Percentiles rank a stretch among this genome's conserved stretches.
These are phyloP conservation scores for Arxiozyma telluris DNA, from an alignment of 1,139 yeast genomes.

Conservation along the genomic window DNA sequence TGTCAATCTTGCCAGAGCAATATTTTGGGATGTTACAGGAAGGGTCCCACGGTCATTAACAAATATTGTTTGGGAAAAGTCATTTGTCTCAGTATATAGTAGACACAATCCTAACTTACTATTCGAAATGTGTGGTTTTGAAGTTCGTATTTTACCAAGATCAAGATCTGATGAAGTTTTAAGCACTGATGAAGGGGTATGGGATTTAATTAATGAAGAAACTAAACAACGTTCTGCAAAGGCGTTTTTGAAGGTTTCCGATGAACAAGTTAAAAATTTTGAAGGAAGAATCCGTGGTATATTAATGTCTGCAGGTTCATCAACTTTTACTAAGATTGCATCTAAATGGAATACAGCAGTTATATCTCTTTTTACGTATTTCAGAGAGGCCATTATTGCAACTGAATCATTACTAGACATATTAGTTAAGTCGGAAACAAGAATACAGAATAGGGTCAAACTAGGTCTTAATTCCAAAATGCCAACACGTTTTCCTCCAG, in stretches of 20 bases:
- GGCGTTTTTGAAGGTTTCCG: constrained; percentile 78
- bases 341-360: constrained; percentile 95
- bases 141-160: constrained; percentile 79
- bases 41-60: constrained; percentile 73
- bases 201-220: constrained; percentile 70
- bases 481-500: constrained; percentile 99
- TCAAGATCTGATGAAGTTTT: constrained; percentile 44
- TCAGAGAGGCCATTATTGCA: constrained; percentile 83
- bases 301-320: constrained; percentile 90
- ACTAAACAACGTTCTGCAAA: constrained; percentile 85
- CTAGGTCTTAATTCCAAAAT: constrained; percentile 93
- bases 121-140: constrained; percentile 93
- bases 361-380: constrained; percentile 78
- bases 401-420: constrained; percentile 73
- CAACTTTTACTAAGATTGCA: constrained; percentile 90
- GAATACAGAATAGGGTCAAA: constrained; percentile 88
- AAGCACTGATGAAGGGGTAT: constrained; percentile 66
- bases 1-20: constrained; percentile 86
- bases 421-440: constrained; percentile 85
- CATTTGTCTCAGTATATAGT: constrained; percentile 83
- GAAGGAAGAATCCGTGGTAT: constrained; percentile 81
- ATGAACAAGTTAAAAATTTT: constrained; percentile 70
- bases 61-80: constrained; percentile 68
- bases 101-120: constrained; percentile 80
- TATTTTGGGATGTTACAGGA: constrained; percentile 79